Conservation (phyloP, 2,329 filamentous ascomycete genomes). For the Diaporthe ilicicola region DNA sequence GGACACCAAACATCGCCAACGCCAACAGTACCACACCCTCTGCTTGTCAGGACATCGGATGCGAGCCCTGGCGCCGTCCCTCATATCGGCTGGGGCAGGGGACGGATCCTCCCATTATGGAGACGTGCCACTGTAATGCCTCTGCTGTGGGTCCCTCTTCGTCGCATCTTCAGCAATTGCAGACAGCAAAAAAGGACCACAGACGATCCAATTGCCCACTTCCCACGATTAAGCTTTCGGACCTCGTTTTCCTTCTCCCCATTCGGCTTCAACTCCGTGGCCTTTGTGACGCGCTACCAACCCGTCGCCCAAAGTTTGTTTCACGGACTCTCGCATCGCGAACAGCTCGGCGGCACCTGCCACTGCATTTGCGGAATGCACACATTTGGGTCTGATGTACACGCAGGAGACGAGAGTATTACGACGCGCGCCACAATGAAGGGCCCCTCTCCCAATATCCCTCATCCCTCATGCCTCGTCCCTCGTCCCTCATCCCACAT, state of each 20-base stretch:
- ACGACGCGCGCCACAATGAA: background rate
- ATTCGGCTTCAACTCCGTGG: slow-evolving; percentile 10
- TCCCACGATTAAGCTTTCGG: slow-evolving; percentile 27
- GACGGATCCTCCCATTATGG: slow-evolving; percentile 18
- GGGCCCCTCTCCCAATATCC: background rate
- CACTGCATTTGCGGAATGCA: background rate
- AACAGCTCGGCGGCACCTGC: background rate
- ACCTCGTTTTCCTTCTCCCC: slow-evolving; percentile 21
- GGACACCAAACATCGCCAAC: background rate
- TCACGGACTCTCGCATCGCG: background rate
- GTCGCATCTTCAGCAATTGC: slow-evolving; percentile 21
- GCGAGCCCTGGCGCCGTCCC: background rate
- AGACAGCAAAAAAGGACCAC: slow-evolving; percentile 15
- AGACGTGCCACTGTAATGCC: slow-evolving; percentile 15
- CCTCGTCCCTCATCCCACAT: background rate
- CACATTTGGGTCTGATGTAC: background rate
- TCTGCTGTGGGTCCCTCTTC: slow-evolving; percentile 4
- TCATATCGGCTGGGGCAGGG: background rate
- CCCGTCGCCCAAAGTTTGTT: slow-evolving; percentile 24
- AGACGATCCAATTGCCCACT: slow-evolving; percentile 1
- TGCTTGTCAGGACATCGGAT: slow-evolving; percentile 17
- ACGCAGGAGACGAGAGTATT: background rate
- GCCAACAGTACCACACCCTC: background rate
- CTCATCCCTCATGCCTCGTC: background rate
- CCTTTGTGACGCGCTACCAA: slow-evolving; percentile 21